Conservation (phyloP, 441 rosid species). For the Capsella rubella region DNA sequence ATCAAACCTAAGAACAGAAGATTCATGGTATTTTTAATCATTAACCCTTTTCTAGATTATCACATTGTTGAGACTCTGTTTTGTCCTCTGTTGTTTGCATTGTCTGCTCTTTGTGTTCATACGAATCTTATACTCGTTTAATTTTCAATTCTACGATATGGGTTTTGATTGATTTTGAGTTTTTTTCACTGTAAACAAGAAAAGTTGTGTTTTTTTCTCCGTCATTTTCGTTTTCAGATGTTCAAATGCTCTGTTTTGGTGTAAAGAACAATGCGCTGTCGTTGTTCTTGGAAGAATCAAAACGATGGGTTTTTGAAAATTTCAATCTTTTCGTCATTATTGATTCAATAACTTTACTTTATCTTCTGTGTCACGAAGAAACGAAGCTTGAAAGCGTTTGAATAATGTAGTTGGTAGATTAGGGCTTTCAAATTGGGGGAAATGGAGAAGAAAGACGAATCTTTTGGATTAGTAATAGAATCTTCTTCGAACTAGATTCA, state of each 20-base stretch:
- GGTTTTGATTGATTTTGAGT: constrained; percentile 27
- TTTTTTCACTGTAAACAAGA: constrained; percentile 18
- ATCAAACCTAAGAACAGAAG: constrained; percentile 80
- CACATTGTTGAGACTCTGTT: constrained; percentile 29
- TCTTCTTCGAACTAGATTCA: constrained; percentile 37
- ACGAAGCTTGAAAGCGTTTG: neutral
- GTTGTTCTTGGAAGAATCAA: constrained; percentile 10
- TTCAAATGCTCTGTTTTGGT: constrained; percentile 34
- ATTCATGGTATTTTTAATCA: constrained; percentile 67
- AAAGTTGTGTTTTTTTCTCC: neutral
- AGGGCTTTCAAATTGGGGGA: constrained; percentile 5
- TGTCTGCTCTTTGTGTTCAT: neutral
- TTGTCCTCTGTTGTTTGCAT: neutral
- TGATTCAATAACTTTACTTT: neutral
- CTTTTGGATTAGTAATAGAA: neutral
- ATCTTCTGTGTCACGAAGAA: constrained; percentile 12
- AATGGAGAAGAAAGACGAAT: constrained; percentile 10
- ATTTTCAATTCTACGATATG: constrained; percentile 23
- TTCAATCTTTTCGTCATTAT: neutral
- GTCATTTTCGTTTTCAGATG: neutral
- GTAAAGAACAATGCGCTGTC: constrained; percentile 5
- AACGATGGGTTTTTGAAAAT: constrained; percentile 39
- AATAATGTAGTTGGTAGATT: constrained; percentile 31
- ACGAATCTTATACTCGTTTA: neutral
- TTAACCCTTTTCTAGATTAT: neutral